These are phyloP conservation scores for Poa annua DNA, from an alignment of 176 grass and related monocot genomes.

Conservation along the genomic window DNA sequence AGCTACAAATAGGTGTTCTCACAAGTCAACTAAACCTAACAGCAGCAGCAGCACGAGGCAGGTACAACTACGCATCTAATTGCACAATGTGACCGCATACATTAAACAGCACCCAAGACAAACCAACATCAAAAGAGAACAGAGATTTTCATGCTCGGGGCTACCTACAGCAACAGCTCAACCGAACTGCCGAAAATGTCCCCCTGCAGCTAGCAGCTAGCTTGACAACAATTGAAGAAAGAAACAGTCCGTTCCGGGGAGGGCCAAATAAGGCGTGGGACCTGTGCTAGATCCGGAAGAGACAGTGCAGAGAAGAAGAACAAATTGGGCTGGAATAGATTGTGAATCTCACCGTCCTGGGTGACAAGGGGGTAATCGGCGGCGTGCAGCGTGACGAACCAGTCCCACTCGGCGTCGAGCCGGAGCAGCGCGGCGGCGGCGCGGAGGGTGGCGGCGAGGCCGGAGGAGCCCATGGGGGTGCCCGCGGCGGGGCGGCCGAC, in stretches of 20 bases:
- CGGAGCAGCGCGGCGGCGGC: conserved; percentile 77
- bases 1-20: conserved; percentile 12
- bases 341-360: conserved; percentile 78
- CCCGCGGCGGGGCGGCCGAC: conserved; percentile 74
- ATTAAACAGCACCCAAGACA: conserved; percentile 30
- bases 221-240: conserved; percentile 29
- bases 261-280: background rate
- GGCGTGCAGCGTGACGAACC: conserved; percentile 86
- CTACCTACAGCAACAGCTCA: conserved; percentile 38
- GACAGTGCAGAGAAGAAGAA: background rate
- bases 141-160: background rate
- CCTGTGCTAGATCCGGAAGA: conserved; percentile 39
- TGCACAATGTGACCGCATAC: conserved; percentile 34
- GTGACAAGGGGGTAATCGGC: conserved; percentile 89
- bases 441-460: conserved; percentile 70
- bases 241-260: background rate
- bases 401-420: conserved; percentile 83
- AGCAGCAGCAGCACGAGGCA: background rate
- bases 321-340: conserved; percentile 5
- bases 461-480: conserved; percentile 83
- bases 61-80: conserved; percentile 32
- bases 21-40: conserved; percentile 31
- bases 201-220: background rate
- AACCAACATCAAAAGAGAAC: background rate
- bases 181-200: background rate